These are phyloP conservation scores for Heracleum sosnowskyi DNA, from an alignment of 129 eudicot genomes.

Conservation along the genomic window DNA sequence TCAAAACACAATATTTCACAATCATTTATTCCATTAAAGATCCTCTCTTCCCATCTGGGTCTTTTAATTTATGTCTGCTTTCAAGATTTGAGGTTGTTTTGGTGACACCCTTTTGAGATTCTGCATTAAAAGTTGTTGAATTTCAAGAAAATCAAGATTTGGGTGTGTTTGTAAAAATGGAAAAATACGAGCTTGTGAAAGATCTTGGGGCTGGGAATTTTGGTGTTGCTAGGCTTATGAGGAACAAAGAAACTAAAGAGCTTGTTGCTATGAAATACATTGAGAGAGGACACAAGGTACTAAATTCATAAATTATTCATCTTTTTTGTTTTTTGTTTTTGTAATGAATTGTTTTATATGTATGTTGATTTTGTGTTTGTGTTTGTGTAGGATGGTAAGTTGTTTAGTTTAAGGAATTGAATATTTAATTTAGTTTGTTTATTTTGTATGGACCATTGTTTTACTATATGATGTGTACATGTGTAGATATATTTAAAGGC, in stretches of 20 bases:
- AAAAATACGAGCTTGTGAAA: conserved; percentile 86
- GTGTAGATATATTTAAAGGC: background rate
- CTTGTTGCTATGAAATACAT: conserved; percentile 95
- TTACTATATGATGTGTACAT: background rate
- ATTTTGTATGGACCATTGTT: background rate
- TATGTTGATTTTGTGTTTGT: background rate
- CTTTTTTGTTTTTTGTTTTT: background rate
- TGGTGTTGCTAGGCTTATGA: conserved; percentile 89
- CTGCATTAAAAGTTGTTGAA: background rate
- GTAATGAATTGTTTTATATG: background rate
- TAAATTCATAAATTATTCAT: background rate
- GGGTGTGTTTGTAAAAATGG: conserved; percentile 32
- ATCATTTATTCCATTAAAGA: background rate
- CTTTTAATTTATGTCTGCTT: background rate
- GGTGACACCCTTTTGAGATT: background rate
- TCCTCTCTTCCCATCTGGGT: background rate
- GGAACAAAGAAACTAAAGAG: conserved; percentile 88
- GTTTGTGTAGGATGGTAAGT: background rate
- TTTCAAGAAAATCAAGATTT: background rate
- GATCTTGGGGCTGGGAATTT: conserved; percentile 95
- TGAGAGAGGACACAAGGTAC: conserved; percentile 80
- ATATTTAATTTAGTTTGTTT: background rate
- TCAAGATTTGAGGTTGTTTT: background rate
- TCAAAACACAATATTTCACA: background rate
- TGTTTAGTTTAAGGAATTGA: background rate